Evolutionary conservation across 1,284 basidiomycete genomes (phyloP).

Genomic region (Exobasidium cylindrosporum): DNA sequence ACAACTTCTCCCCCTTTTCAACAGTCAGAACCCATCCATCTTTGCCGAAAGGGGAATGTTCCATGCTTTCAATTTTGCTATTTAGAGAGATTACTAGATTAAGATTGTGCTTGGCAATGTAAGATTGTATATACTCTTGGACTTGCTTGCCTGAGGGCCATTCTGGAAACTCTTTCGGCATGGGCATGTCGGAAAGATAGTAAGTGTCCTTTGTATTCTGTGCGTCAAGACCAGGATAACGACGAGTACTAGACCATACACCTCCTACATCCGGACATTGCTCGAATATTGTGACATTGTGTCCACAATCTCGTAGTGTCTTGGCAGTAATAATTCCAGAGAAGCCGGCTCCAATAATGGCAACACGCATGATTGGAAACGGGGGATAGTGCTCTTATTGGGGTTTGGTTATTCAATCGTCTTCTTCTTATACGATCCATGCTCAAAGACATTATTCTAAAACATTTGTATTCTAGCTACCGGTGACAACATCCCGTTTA

Average conservation of each 20-base stretch:
- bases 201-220: slow-evolving; percentile 48
- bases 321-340: slow-evolving; percentile 35
- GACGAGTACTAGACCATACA: slow-evolving; percentile 32
- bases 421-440: no score
- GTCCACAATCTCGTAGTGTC: slow-evolving; percentile 30
- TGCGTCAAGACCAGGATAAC: slow-evolving; percentile 40
- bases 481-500: no score
- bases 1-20: background rate
- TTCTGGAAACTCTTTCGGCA: slow-evolving; percentile 38
- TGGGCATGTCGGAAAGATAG: slow-evolving; percentile 36
- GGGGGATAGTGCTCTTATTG: no score
- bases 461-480: no score
- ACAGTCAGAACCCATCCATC: background rate
- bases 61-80: slow-evolving; percentile 21
- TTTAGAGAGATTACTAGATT: slow-evolving; percentile 25
- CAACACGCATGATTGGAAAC: slow-evolving; percentile 32
- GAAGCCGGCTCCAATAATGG: slow-evolving; percentile 33
- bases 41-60: background rate
- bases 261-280: slow-evolving; percentile 27
- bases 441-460: no score
- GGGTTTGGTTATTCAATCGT: no score
- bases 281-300: slow-evolving; percentile 31
- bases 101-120: slow-evolving; percentile 32
- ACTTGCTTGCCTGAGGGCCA: slow-evolving; percentile 45
- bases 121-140: slow-evolving; percentile 36